Percentiles rank a stretch among this genome's conserved stretches.
Conservation (phyloP, 2,329 filamentous ascomycete genomes). For the Cladosporium sphaerospermum region DNA sequence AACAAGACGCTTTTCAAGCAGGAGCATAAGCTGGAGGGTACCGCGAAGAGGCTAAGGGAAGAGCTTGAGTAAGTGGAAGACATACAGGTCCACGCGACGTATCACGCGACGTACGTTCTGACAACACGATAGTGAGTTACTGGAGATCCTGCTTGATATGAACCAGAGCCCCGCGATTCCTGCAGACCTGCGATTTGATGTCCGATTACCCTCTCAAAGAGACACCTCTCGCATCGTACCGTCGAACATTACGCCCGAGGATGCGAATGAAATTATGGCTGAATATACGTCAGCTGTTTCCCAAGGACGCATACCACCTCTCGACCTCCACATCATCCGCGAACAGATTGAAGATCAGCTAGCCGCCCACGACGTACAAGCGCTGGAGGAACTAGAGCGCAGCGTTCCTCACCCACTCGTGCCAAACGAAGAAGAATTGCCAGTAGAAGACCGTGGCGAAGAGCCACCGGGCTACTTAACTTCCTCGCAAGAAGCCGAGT, state of each 20-base stretch:
- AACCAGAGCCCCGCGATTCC: constrained; percentile 61
- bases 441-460: constrained; percentile 43
- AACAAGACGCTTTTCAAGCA: constrained; percentile 76
- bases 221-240: constrained; percentile 31
- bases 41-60: constrained; percentile 75
- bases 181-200: constrained; percentile 44
- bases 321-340: constrained; percentile 28
- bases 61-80: constrained; percentile 73
- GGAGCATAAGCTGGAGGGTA: constrained; percentile 73
- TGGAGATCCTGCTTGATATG: constrained; percentile 83
- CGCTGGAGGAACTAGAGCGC: constrained; percentile 35
- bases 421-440: constrained; percentile 18
- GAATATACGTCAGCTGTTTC: constrained; percentile 33
- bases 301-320: constrained; percentile 24
- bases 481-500: constrained; percentile 66
- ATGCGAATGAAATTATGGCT: constrained; percentile 25
- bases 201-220: constrained; percentile 65
- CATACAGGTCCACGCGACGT: neutral
- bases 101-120: constrained; percentile 14
- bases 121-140: constrained; percentile 60
- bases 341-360: constrained; percentile 27
- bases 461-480: constrained; percentile 62
- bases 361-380: constrained; percentile 22
- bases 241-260: constrained; percentile 25
- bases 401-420: constrained; percentile 35